Conservation (phyloP, 306 rosid genomes). For the Casuarina cunninghamiana region DNA sequence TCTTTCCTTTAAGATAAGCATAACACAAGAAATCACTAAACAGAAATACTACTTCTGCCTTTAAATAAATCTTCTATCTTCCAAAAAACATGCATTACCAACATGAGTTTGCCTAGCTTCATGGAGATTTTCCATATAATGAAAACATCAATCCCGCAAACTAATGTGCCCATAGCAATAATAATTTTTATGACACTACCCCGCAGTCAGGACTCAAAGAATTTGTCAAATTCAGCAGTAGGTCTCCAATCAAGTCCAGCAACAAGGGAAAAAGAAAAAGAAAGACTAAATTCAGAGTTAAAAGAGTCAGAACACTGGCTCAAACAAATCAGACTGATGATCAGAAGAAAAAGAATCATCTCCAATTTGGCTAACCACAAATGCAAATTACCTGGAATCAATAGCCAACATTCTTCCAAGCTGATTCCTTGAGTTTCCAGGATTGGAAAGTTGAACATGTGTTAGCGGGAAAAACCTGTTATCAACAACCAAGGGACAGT, state of each 20-base stretch:
- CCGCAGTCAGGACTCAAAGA: neutral
- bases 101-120: neutral
- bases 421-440: slow-evolving; percentile 73
- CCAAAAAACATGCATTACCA: neutral
- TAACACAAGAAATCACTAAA: neutral
- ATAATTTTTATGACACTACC: neutral
- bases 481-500: slow-evolving; percentile 20
- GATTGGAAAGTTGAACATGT: slow-evolving; percentile 73
- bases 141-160: neutral
- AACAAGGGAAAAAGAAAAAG: neutral
- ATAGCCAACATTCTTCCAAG: slow-evolving; percentile 83
- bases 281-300: neutral
- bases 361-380: slow-evolving; percentile 21
- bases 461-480: slow-evolving; percentile 74
- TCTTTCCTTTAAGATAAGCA: neutral
- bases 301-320: slow-evolving; percentile 1
- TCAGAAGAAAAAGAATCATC: slow-evolving; percentile 9
- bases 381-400: slow-evolving; percentile 66
- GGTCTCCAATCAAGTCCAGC: neutral
- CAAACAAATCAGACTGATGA: slow-evolving; percentile 13
- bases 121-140: neutral
- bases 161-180: neutral
- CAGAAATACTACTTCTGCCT: neutral
- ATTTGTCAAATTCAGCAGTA: neutral
- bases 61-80: neutral